phyloP scores from a whole-genome alignment of 257 asterid species.

The Phtheirospermum japonicum region DNA sequence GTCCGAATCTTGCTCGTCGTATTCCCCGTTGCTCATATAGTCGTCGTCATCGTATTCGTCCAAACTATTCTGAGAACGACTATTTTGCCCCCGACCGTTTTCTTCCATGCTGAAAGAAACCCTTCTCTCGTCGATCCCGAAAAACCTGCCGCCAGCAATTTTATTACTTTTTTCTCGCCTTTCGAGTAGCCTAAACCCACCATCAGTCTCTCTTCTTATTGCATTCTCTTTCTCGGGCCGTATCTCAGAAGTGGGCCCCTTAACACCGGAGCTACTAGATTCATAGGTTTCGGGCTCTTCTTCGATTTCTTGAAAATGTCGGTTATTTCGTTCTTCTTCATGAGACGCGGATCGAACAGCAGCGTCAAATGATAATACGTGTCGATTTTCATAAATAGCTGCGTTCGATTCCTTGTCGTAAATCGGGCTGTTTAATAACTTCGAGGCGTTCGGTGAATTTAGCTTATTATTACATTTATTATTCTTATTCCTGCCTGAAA shows the following conservation, averaged over 20 bases:
- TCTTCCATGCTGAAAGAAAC: slow-evolving; percentile 79
- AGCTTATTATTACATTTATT: slow-evolving; percentile 30
- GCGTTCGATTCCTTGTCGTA: slow-evolving; percentile 49
- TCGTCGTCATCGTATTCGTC: slow-evolving; percentile 78
- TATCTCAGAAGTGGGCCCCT: slow-evolving; percentile 39
- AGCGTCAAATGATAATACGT: slow-evolving; percentile 70
- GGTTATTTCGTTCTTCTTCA: slow-evolving; percentile 46
- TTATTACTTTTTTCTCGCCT: slow-evolving; percentile 70
- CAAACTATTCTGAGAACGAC: slow-evolving; percentile 42
- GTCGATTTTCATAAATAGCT: slow-evolving; percentile 15
- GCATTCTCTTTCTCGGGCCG: slow-evolving; percentile 70
- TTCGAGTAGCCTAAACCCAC: slow-evolving; percentile 77
- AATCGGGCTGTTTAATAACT: slow-evolving; percentile 46
- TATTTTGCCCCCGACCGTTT: slow-evolving; percentile 38
- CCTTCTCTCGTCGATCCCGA: slow-evolving; percentile 82
- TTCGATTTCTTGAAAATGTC: slow-evolving; percentile 55
- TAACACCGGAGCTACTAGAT: slow-evolving; percentile 22
- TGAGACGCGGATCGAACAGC: slow-evolving; percentile 73
- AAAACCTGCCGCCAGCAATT: slow-evolving; percentile 65
- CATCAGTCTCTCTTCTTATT: slow-evolving; percentile 87
- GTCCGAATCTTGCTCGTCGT: slow-evolving; percentile 63
- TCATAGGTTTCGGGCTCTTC: slow-evolving; percentile 50
- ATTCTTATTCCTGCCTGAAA: slow-evolving; percentile 57
- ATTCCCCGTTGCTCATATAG: slow-evolving; percentile 58
- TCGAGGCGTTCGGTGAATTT: slow-evolving; percentile 54